These are phyloP conservation scores for Stephania yunnanensis DNA, from an alignment of 164 flowering plant species.

Conservation along the genomic window DNA sequence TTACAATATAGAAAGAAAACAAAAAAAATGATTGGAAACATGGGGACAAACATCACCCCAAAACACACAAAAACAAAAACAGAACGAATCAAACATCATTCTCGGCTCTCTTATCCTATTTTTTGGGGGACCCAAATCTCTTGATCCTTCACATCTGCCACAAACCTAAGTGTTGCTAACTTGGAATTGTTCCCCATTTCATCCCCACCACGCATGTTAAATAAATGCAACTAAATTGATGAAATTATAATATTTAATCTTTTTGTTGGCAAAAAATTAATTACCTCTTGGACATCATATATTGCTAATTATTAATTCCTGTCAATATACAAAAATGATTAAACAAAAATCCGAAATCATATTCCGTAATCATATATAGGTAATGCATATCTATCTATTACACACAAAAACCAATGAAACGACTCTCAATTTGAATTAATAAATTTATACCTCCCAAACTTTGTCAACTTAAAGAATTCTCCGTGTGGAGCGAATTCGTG, in stretches of 20 bases:
- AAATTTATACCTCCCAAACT: no score
- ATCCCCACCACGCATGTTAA: not conserved
- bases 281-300: no score
- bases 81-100: not conserved
- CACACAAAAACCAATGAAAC: no score
- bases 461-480: no score
- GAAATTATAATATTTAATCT: not conserved
- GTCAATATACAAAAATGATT: no score
- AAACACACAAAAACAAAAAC: slow-evolving; percentile 2
- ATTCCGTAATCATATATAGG: no score
- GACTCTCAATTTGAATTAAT: no score
- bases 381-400: no score
- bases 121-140: not conserved
- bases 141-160: not conserved
- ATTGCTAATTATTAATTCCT: no score
- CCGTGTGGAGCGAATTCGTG: no score
- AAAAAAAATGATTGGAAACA: not conserved
- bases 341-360: no score
- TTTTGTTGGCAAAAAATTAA: no score
- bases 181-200: not conserved
- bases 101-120: slow-evolving; percentile 4
- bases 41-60: not conserved
- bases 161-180: not conserved
- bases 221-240: not conserved
- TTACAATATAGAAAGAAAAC: not conserved